Evolutionary conservation across 1,284 basidiomycete genomes (phyloP).

Genomic region (Melampsora larici-populina): DNA sequence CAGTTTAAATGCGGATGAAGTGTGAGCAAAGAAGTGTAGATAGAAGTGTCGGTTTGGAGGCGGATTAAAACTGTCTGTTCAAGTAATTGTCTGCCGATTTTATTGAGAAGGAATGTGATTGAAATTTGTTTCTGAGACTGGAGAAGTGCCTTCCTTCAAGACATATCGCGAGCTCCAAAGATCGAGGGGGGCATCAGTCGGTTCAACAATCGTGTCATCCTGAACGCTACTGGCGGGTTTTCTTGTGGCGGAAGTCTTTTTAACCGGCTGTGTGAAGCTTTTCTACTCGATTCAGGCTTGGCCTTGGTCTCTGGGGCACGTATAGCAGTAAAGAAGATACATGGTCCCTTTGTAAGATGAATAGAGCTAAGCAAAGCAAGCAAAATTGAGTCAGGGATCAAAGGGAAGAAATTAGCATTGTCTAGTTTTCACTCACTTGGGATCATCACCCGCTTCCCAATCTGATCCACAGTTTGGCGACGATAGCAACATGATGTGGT

Average conservation of each 20-base stretch:
- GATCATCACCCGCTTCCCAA: constrained; percentile 37
- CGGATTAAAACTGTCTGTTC: no score
- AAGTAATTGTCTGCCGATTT: no score
- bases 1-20: no score
- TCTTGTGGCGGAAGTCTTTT: not conserved
- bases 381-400: not conserved
- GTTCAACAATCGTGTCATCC: not conserved
- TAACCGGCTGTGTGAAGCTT: not conserved
- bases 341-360: constrained; percentile 40
- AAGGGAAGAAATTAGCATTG: not conserved
- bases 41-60: no score
- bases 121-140: no score
- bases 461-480: constrained; percentile 24
- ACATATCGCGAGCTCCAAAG: no score
- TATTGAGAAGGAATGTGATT: no score
- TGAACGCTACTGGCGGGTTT: constrained; percentile 1
- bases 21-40: no score
- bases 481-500: constrained; percentile 39
- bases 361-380: constrained; percentile 12
- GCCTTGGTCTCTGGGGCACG: constrained; percentile 10
- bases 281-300: constrained; percentile 1
- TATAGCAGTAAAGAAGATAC: constrained; percentile 30
- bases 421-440: not conserved
- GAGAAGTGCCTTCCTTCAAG: no score
- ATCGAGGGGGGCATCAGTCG: not conserved